A percentile compares a stretch with the other conserved stretches of the same genome.
phyloP scores from a whole-genome alignment of 2,329 filamentous ascomycete species.

The Trichoderma simmonsii region DNA sequence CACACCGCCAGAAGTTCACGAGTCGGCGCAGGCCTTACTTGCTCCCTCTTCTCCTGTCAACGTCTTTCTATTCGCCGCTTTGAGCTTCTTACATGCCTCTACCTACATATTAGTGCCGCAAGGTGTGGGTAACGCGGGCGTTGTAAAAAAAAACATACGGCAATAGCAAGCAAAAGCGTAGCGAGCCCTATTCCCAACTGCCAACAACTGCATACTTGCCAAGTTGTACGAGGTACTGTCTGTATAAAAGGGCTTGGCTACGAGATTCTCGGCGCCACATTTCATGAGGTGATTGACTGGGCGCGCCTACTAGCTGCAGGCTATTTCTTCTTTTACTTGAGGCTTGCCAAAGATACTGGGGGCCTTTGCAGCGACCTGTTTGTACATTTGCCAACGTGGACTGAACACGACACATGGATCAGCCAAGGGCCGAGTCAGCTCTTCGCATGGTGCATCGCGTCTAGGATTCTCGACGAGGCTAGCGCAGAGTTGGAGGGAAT shows the following conservation, averaged over 20 bases:
- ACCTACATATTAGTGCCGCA: background rate
- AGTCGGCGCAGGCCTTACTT: background rate
- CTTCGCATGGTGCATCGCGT: constrained; percentile 4
- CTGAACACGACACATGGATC: background rate
- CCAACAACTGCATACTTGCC: background rate
- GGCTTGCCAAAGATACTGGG: background rate
- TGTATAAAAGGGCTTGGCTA: background rate
- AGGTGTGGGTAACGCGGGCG: background rate
- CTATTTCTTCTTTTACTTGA: background rate
- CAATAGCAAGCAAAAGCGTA: background rate
- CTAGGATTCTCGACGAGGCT: background rate
- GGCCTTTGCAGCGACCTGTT: background rate
- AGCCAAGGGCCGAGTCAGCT: constrained; percentile 9
- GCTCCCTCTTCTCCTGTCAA: background rate
- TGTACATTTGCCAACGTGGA: background rate
- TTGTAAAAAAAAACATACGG: background rate
- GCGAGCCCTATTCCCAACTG: background rate
- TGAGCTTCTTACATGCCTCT: constrained; percentile 5
- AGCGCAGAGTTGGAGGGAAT: background rate
- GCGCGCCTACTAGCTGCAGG: background rate
- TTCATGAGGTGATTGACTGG: background rate
- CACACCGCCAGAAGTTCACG: background rate
- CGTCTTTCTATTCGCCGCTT: background rate
- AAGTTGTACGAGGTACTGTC: background rate
- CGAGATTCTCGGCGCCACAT: background rate